Conservation (phyloP, 345 rosid species). For the Microcos paniculata region DNA sequence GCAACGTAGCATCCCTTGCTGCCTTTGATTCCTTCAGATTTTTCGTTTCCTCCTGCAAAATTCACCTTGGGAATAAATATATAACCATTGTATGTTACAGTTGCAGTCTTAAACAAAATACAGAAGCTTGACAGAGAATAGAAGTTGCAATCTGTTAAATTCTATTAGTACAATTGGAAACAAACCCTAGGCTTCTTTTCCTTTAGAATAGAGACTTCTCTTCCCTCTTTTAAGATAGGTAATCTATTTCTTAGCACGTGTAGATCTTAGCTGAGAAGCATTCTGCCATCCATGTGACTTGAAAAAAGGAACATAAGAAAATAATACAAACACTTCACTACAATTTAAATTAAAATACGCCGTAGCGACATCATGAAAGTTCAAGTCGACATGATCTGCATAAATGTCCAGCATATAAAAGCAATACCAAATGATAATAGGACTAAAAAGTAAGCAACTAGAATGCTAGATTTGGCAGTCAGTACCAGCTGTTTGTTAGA, state of each 20-base stretch:
- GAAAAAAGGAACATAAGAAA: background rate
- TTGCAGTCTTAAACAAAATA: background rate
- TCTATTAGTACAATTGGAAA: background rate
- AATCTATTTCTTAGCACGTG: background rate
- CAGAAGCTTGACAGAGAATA: background rate
- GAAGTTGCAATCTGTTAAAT: background rate
- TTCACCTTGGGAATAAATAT: background rate
- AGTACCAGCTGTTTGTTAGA: slow-evolving; percentile 43
- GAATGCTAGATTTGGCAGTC: background rate
- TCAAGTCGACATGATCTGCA: too few relatives aligned
- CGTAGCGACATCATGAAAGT: too few relatives aligned
- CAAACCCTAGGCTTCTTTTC: background rate
- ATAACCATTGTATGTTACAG: background rate
- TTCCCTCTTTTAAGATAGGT: background rate
- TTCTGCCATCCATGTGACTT: background rate
- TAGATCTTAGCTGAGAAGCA: background rate
- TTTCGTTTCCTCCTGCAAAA: slow-evolving; percentile 51
- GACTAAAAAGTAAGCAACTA: background rate
- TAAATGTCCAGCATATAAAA: background rate
- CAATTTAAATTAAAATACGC: background rate
- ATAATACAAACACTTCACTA: background rate
- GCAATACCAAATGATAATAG: background rate
- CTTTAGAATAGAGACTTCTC: background rate
- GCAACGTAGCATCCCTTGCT: slow-evolving; percentile 19
- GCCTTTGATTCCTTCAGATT: slow-evolving; percentile 26